Evolutionary conservation across 2,329 filamentous ascomycete genomes (phyloP), one percentile per base, ranked within the genome.

Genomic region (Ophiocordyceps camponoti-rufipedis): DNA sequence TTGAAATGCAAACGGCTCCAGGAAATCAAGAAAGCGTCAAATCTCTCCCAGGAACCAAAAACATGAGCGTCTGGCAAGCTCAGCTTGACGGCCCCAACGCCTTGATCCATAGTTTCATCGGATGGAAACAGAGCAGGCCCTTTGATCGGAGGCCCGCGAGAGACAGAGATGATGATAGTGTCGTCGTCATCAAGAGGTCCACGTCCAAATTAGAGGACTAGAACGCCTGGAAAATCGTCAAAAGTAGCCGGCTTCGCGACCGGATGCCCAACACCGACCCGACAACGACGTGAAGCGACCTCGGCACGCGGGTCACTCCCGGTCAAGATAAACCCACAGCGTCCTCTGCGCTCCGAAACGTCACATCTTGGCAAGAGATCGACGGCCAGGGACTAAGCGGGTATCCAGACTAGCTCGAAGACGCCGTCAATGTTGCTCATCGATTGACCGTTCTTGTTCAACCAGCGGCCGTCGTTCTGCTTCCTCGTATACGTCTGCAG

Each of bases 381-480:
- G 10, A 39, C 4, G 4, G 2, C 7, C 9, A 19, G 12, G 28
- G 44, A 9, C 14, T 45, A 45, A 28, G 53, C 52, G 13, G 70
- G 66, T 39, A 74, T 61, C 73, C 72, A 77, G 45, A 76, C 65
- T 47, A 77, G 60, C 60, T 77, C 73, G 41, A 77, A 63, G 31
- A 76, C 55, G 3, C 72, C 72, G 52, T 77, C 73, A 16, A 67
- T 62, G 44, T 66, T 63, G 50, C 66, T 71, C 71, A 76, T 74
- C 1, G 63, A 61, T 45, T 59, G 58, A 40, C 61, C 68, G 49
- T 65, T 62, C 38, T 54, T 52, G 48, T 69, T 62, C 11, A 65
- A 66, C 72, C 73, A 77, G 49, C 73, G 61, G 55, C 61, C 62
- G 53, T 78, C 73, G 44, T 71, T 63, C 39, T 64, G 63, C 52